phyloP scores from a whole-genome alignment of 208 protist species.

The Herpetomonas samuelpessoai region DNA sequence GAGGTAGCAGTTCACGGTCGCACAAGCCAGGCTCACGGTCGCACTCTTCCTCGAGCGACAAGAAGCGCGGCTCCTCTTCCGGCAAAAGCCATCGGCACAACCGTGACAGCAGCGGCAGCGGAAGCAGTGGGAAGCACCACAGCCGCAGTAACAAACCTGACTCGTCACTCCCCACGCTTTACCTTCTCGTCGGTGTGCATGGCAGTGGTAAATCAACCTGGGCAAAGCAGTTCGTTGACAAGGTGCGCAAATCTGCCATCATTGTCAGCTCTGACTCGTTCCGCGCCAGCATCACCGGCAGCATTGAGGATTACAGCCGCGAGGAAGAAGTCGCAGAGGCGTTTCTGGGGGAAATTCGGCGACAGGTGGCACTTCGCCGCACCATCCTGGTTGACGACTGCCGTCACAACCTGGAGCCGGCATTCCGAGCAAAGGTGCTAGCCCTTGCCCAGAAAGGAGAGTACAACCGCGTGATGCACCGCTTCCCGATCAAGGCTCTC shows the following conservation, averaged over 20 bases:
- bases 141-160: constrained; percentile 22
- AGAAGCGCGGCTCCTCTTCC: constrained; percentile 2
- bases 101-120: constrained; percentile 5
- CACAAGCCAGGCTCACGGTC: no score
- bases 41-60: background rate
- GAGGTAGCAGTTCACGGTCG: no score
- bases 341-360: constrained; percentile 45
- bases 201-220: constrained; percentile 84
- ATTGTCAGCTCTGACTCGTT: constrained; percentile 53
- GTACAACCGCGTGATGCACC: constrained; percentile 51
- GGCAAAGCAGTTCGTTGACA: constrained; percentile 57
- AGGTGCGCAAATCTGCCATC: constrained; percentile 55
- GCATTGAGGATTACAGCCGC: constrained; percentile 40
- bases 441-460: constrained; percentile 18
- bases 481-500: constrained; percentile 59
- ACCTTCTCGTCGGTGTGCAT: constrained; percentile 69
- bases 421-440: constrained; percentile 51
- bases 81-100: background rate
- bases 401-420: constrained; percentile 42
- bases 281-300: constrained; percentile 39
- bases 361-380: constrained; percentile 33
- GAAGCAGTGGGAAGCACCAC: constrained; percentile 7
- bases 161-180: constrained; percentile 46
- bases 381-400: constrained; percentile 75
- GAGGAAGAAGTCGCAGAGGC: constrained; percentile 58